phyloP scores from a whole-genome alignment of 176 grass and related monocot species.

The Musa beccarii region DNA sequence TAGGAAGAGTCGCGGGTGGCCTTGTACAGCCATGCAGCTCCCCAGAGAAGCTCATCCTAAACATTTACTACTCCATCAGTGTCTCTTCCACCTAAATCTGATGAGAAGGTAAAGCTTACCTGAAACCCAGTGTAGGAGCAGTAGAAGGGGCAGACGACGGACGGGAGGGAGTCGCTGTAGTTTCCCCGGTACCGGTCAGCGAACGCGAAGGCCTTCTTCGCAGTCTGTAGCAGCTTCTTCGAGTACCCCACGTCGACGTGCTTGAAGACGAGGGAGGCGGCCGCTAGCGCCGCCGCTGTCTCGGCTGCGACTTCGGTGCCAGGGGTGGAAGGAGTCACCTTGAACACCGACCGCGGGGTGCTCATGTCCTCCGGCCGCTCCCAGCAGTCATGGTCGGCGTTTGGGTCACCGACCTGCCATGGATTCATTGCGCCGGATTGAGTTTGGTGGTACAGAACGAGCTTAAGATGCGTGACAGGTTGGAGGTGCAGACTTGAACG shows the following conservation, averaged over 20 bases:
- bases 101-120: background rate
- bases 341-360: constrained; percentile 20
- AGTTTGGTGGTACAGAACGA: background rate
- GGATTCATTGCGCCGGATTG: constrained; percentile 1
- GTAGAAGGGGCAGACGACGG: constrained; percentile 40
- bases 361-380: constrained; percentile 25
- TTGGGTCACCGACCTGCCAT: constrained; percentile 25
- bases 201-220: constrained; percentile 27
- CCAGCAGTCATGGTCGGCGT: constrained; percentile 35
- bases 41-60: constrained; percentile 41
- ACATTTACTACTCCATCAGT: background rate
- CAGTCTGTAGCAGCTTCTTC: constrained; percentile 12
- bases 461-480: background rate
- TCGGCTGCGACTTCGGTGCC: constrained; percentile 41
- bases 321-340: constrained; percentile 19
- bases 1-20: constrained; percentile 23
- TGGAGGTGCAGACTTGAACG: constrained; percentile 25
- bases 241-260: constrained; percentile 21
- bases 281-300: constrained; percentile 34
- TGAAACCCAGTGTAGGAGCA: constrained; percentile 42
- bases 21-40: constrained; percentile 30
- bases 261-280: constrained; percentile 33
- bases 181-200: constrained; percentile 24
- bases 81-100: too few relatives aligned
- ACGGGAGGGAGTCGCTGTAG: constrained; percentile 28